Evolutionary conservation across 129 eudicot genomes (phyloP).

Genomic region (Smallanthus sonchifolius): DNA sequence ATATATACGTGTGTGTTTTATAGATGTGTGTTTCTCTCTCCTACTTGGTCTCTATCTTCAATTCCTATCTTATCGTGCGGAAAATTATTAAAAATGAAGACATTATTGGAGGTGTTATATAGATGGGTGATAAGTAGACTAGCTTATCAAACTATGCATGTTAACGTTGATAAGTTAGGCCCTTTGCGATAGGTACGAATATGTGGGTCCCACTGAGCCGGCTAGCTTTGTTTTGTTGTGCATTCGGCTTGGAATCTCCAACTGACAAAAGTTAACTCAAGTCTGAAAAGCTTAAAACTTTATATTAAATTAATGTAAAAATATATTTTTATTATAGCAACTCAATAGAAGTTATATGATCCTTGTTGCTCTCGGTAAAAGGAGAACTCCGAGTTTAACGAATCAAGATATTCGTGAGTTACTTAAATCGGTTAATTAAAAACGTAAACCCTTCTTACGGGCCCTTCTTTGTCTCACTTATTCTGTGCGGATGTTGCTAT

Average conservation of each 20-base stretch:
- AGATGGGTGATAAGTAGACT: background rate
- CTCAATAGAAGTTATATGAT: too few species aligned
- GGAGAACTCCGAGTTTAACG: too few species aligned
- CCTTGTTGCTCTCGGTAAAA: too few species aligned
- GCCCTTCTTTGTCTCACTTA: too few species aligned
- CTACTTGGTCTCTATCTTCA: slow-evolving; percentile 25
- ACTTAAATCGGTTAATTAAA: too few species aligned
- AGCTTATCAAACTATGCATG: background rate
- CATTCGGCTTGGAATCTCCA: slow-evolving; percentile 28
- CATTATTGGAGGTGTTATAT: background rate
- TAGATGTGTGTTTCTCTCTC: slow-evolving; percentile 22
- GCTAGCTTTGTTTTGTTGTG: slow-evolving; percentile 20
- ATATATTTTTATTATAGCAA: background rate
- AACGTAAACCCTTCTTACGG: too few species aligned
- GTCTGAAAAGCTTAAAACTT: background rate
- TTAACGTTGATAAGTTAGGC: background rate
- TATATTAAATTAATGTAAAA: background rate
- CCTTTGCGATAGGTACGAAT: background rate
- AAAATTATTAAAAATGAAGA: slow-evolving; percentile 24
- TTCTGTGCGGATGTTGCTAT: too few species aligned
- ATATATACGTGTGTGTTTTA: background rate
- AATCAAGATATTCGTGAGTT: too few species aligned
- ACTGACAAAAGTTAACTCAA: background rate
- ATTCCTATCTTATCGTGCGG: slow-evolving; percentile 48
- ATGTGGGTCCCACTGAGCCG: slow-evolving; percentile 17